Evolutionary conservation across 2,329 filamentous ascomycete genomes (phyloP).

Genomic region (Aspergillus pseudoglaucus): DNA sequence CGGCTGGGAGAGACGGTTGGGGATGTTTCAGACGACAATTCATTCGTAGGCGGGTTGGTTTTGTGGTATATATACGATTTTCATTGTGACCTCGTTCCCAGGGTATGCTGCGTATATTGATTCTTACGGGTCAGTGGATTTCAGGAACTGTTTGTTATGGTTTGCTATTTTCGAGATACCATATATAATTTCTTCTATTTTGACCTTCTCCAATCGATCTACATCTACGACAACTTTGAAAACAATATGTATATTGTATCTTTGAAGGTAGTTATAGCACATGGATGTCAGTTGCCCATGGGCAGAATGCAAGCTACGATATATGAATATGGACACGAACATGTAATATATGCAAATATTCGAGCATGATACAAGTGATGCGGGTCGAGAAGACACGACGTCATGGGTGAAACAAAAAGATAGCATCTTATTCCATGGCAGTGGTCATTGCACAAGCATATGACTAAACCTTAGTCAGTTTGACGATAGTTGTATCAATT

Average conservation of each 20-base stretch:
- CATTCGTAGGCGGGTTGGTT: constrained; percentile 5
- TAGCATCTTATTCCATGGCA: not conserved
- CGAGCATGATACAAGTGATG: not conserved
- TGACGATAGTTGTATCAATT: constrained; percentile 52
- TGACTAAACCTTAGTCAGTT: constrained; percentile 40
- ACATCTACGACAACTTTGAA: no score
- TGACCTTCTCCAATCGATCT: not conserved
- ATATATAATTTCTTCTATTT: not conserved
- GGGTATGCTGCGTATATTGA: no score
- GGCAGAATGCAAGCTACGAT: not conserved
- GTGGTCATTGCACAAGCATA: not conserved
- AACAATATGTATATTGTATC: no score
- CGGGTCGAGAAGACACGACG: not conserved
- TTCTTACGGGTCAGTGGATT: no score
- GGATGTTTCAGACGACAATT: constrained; percentile 60
- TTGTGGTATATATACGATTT: not conserved
- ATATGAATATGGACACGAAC: no score
- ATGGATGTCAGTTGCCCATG: no score
- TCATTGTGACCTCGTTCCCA: not conserved
- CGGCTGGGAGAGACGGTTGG: constrained; percentile 58
- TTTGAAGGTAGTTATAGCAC: no score
- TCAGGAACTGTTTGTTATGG: no score
- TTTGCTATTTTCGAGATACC: not conserved
- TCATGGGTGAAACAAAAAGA: not conserved
- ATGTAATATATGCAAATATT: no score